Evolutionary conservation across 257 asterid genomes (phyloP).

Genomic region (Plectranthus barbatus): DNA sequence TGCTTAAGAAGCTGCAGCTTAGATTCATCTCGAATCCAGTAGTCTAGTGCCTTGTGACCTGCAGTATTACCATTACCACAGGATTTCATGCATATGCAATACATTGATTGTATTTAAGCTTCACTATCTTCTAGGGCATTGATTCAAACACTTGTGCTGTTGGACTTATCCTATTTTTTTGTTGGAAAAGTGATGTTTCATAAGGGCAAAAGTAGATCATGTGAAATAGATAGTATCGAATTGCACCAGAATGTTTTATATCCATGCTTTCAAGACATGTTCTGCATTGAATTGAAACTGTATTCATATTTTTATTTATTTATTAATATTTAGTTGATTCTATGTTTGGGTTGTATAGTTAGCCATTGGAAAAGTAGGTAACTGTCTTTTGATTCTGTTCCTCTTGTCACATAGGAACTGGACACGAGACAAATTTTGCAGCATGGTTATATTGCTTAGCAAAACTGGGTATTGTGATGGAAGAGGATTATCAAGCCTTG

Average conservation of each 20-base stretch:
- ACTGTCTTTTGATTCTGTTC: background rate
- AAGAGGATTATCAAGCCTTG: constrained; percentile 81
- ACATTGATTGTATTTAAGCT: background rate
- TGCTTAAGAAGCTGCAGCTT: background rate
- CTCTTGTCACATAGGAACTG: constrained; percentile 51
- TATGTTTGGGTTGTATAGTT: constrained; percentile 1
- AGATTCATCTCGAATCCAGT: background rate
- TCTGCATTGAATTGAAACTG: background rate
- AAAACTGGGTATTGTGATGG: constrained; percentile 54
- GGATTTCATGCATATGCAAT: background rate
- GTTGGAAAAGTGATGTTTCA: too few species aligned
- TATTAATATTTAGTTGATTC: background rate
- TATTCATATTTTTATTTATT: background rate
- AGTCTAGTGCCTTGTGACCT: background rate
- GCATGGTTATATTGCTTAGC: constrained; percentile 93
- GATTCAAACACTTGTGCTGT: background rate
- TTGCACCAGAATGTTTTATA: background rate
- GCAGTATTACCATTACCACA: background rate
- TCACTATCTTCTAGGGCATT: background rate
- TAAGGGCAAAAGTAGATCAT: background rate
- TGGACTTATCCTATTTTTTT: background rate
- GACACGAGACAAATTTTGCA: constrained; percentile 88
- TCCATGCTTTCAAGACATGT: background rate
- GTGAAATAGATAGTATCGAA: background rate
- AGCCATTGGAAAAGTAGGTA: background rate